Percentiles rank a stretch among this genome's conserved stretches.
phyloP scores from a whole-genome alignment of 768 basidiomycete species.

The Rhizopogon rudus region DNA sequence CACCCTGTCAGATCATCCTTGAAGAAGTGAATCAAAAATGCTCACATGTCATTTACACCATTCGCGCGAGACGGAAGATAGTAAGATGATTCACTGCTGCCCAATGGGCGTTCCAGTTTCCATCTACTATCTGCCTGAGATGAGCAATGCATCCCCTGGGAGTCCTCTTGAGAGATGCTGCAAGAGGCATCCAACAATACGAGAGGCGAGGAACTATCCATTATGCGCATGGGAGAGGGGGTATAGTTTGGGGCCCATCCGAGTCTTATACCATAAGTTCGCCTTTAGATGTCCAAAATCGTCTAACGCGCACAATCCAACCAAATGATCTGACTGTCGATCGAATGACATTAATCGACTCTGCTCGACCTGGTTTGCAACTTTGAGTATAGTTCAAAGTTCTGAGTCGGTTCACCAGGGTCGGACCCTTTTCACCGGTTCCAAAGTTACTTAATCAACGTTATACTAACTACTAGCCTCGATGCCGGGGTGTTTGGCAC shows the following conservation, averaged over 20 bases:
- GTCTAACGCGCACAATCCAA: neutral
- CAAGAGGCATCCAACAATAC: neutral
- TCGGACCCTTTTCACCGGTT: no score
- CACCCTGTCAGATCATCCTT: neutral
- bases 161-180: neutral
- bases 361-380: no score
- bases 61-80: slow-evolving; percentile 73
- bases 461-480: no score
- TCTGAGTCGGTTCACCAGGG: no score
- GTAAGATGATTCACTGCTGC: slow-evolving; percentile 76
- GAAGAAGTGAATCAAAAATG: neutral
- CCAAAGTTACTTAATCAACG: no score
- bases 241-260: no score
- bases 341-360: neutral
- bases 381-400: no score
- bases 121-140: neutral
- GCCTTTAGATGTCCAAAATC: neutral
- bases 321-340: neutral
- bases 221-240: neutral
- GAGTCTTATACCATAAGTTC: neutral
- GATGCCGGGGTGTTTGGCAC: no score
- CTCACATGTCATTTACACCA: slow-evolving; percentile 86
- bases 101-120: slow-evolving; percentile 47
- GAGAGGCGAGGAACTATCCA: neutral
- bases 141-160: neutral